Percentiles rank a stretch among this genome's conserved stretches.
These are phyloP conservation scores for Saksenaea oblongispora DNA, from an alignment of 371 early-diverging fungal genomes.

Conservation along the genomic window DNA sequence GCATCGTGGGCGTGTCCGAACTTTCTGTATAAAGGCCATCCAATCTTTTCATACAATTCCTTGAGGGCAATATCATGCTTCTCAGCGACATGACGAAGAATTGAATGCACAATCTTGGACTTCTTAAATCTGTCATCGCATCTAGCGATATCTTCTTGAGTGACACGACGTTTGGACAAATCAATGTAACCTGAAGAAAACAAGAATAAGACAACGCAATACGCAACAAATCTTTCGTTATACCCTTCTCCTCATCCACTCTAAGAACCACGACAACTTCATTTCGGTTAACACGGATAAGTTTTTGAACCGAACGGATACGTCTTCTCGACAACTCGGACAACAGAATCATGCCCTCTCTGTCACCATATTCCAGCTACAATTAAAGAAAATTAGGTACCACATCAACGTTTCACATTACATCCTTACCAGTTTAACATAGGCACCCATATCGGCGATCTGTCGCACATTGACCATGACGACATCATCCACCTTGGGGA, in stretches of 20 bases:
- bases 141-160: slow-evolving; percentile 93
- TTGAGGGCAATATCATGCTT: slow-evolving; percentile 82
- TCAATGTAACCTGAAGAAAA: slow-evolving; percentile 91
- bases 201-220: background rate
- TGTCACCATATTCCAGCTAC: slow-evolving; percentile 85
- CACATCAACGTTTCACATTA: background rate
- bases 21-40: slow-evolving; percentile 98
- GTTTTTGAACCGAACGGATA: slow-evolving; percentile 97
- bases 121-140: slow-evolving; percentile 97
- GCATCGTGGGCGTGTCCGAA: slow-evolving; percentile 98
- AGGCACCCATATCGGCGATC: slow-evolving; percentile 98
- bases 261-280: slow-evolving; percentile 98
- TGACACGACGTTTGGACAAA: slow-evolving; percentile 96
- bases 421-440: slow-evolving; percentile 82
- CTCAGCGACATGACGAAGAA: slow-evolving; percentile 91
- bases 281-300: slow-evolving; percentile 95
- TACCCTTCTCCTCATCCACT: slow-evolving; percentile 99
- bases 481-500: slow-evolving; percentile 97
- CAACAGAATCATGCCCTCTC: slow-evolving; percentile 97
- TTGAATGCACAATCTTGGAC: slow-evolving; percentile 91
- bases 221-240: background rate
- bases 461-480: slow-evolving; percentile 98
- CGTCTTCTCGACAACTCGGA: slow-evolving; percentile 97
- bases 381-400: background rate
- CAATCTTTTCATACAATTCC: slow-evolving; percentile 87